Evolutionary conservation across 768 basidiomycete species (phyloP).

Genomic region (Tephrocybe sp.): DNA sequence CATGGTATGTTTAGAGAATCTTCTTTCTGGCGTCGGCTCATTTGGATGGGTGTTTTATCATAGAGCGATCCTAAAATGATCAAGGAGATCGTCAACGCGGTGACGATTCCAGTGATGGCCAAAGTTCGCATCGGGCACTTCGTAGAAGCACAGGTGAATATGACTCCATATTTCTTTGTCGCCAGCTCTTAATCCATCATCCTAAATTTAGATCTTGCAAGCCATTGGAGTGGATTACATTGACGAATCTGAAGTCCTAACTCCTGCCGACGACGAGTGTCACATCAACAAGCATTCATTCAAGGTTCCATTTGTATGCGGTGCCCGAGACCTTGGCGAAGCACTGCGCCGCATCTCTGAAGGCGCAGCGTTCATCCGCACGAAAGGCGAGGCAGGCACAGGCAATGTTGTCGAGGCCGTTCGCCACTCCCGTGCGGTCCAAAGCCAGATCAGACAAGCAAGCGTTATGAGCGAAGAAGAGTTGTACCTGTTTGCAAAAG

Average conservation of each 20-base stretch:
- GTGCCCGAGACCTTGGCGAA: slow-evolving; percentile 92
- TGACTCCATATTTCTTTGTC: background rate
- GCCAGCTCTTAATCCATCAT: slow-evolving; percentile 6
- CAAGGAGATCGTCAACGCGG: slow-evolving; percentile 91
- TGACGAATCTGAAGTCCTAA: slow-evolving; percentile 92
- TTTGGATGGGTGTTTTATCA: slow-evolving; percentile 16
- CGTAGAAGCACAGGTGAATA: slow-evolving; percentile 85
- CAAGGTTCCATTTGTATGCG: slow-evolving; percentile 96
- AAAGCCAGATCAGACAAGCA: slow-evolving; percentile 80
- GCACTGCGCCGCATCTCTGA: slow-evolving; percentile 95
- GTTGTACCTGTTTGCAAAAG: slow-evolving; percentile 89
- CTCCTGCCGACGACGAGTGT: slow-evolving; percentile 93
- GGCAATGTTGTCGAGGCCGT: slow-evolving; percentile 94
- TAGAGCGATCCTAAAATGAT: slow-evolving; percentile 96
- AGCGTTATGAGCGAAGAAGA: slow-evolving; percentile 93
- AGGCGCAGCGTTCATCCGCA: slow-evolving; percentile 97
- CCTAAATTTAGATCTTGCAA: slow-evolving; percentile 73
- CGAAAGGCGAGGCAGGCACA: slow-evolving; percentile 91
- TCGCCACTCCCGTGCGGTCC: slow-evolving; percentile 83
- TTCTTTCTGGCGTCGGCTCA: background rate
- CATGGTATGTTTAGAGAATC: slow-evolving; percentile 62
- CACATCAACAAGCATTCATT: slow-evolving; percentile 97
- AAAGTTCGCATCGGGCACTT: slow-evolving; percentile 97
- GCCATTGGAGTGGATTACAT: slow-evolving; percentile 95
- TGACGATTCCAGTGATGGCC: slow-evolving; percentile 97